These are phyloP conservation scores for Pyricularia sp. DNA, from an alignment of 2,329 filamentous ascomycete species.

Conservation along the genomic window DNA sequence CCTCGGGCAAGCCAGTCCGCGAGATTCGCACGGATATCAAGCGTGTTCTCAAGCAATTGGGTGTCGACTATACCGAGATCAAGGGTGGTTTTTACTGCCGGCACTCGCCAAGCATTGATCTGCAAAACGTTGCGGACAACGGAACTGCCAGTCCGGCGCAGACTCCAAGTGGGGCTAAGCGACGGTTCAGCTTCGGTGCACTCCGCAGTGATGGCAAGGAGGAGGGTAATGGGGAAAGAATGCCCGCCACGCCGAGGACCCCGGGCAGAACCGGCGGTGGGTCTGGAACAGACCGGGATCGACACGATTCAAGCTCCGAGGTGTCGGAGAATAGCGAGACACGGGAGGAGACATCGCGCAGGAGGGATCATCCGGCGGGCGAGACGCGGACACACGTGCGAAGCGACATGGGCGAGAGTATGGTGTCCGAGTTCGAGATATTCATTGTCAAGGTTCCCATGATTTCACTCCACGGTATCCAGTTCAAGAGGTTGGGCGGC, in stretches of 20 bases:
- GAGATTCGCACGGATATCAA: slow-evolving; percentile 87
- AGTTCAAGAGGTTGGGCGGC: slow-evolving; percentile 93
- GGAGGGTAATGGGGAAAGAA: slow-evolving; percentile 50
- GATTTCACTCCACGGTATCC: slow-evolving; percentile 85
- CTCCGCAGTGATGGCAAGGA: slow-evolving; percentile 52
- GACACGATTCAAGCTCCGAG: slow-evolving; percentile 81
- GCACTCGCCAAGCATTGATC: slow-evolving; percentile 81
- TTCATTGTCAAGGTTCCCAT: slow-evolving; percentile 96
- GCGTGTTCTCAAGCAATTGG: slow-evolving; percentile 75
- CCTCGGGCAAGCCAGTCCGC: slow-evolving; percentile 79
- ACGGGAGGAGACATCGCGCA: slow-evolving; percentile 30
- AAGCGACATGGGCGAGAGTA: slow-evolving; percentile 74
- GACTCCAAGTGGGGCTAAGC: slow-evolving; percentile 25
- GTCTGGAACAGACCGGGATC: slow-evolving; percentile 37
- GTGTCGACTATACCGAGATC: slow-evolving; percentile 87
- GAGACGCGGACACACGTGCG: slow-evolving; percentile 91
- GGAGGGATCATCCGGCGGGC: slow-evolving; percentile 43
- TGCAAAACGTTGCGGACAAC: slow-evolving; percentile 61
- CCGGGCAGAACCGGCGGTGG: slow-evolving; percentile 15
- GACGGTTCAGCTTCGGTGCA: slow-evolving; percentile 78
- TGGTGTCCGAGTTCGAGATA: slow-evolving; percentile 87
- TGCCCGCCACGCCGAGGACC: slow-evolving; percentile 38
- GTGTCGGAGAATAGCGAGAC: slow-evolving; percentile 68
- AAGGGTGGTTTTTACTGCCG: slow-evolving; percentile 87
- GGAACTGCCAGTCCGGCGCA: slow-evolving; percentile 43